Conservation (phyloP, 129 eudicot species). For the Gnaphalium uliginosum region DNA sequence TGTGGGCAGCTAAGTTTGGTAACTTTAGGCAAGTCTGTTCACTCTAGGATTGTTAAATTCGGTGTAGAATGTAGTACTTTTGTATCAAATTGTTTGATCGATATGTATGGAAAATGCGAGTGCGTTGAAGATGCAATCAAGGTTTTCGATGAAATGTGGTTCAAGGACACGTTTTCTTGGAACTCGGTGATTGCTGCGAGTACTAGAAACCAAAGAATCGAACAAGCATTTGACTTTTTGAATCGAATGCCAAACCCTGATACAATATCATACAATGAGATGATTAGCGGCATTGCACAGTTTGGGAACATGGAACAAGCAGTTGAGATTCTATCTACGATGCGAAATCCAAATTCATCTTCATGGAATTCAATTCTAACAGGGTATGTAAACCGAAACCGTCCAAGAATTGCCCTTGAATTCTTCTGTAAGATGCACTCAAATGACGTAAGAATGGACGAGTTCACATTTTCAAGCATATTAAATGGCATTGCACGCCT, state of each 20-base stretch:
- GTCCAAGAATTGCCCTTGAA: conserved; percentile 47
- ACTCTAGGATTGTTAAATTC: conserved; percentile 54
- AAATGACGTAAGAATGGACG: conserved; percentile 48
- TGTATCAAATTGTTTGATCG: conserved; percentile 71
- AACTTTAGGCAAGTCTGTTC: conserved; percentile 53
- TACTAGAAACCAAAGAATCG: conserved; percentile 62
- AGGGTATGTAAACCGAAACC: conserved; percentile 59
- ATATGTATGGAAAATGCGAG: conserved; percentile 83
- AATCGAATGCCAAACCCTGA: conserved; percentile 66
- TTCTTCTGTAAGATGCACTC: conserved; percentile 60
- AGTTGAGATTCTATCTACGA: conserved; percentile 35
- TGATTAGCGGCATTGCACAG: conserved; percentile 69
- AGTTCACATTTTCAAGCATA: conserved; percentile 74
- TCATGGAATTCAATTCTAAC: conserved; percentile 82
- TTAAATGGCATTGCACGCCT: conserved; percentile 63
- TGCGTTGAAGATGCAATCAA: conserved; percentile 46
- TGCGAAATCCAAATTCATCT: conserved; percentile 74
- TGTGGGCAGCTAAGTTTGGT: conserved; percentile 57
- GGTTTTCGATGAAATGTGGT: conserved; percentile 43
- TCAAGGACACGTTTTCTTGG: conserved; percentile 71
- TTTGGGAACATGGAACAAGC: conserved; percentile 76
- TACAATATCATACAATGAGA: conserved; percentile 70
- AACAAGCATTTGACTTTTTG: conserved; percentile 51
- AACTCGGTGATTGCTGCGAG: conserved; percentile 67
- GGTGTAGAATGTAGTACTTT: conserved; percentile 58